These are phyloP conservation scores for Cladosporium colombiae DNA, from an alignment of 2,329 filamentous ascomycete genomes.

Conservation along the genomic window DNA sequence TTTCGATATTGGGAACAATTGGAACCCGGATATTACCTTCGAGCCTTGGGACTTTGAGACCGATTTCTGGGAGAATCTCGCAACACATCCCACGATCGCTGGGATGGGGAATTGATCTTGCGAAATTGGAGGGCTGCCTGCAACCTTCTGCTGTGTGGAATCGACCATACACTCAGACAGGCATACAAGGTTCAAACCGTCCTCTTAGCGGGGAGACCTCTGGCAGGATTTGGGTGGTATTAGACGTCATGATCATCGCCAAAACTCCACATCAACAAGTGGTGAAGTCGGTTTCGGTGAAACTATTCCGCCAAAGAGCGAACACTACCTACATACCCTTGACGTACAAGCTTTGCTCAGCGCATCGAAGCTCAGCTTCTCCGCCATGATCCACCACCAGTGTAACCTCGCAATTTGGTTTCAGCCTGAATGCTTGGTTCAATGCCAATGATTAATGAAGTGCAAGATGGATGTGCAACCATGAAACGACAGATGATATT, in stretches of 20 bases:
- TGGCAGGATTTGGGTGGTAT: background rate
- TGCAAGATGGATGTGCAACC: background rate
- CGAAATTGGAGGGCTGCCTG: background rate
- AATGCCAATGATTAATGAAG: background rate
- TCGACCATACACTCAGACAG: background rate
- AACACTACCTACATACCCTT: background rate
- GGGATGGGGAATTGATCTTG: background rate
- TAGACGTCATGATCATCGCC: background rate
- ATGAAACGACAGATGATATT: background rate
- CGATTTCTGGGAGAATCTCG: constrained; percentile 37
- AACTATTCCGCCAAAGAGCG: constrained; percentile 3
- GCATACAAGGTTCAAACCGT: background rate
- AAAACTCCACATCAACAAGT: background rate
- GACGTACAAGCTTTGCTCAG: background rate
- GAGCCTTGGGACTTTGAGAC: constrained; percentile 35
- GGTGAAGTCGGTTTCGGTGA: background rate
- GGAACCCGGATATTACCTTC: constrained; percentile 18
- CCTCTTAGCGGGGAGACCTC: background rate
- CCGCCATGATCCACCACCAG: constrained; percentile 8
- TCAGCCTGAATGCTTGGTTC: constrained; percentile 7
- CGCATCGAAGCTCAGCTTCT: background rate
- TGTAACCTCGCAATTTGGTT: constrained; percentile 1
- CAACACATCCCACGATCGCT: constrained; percentile 31
- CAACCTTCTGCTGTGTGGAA: background rate
- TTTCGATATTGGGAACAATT: constrained; percentile 21